Evolutionary conservation across 2,329 filamentous ascomycete species (phyloP).

Genomic region (Hymenotorrendiella dingleyae): DNA sequence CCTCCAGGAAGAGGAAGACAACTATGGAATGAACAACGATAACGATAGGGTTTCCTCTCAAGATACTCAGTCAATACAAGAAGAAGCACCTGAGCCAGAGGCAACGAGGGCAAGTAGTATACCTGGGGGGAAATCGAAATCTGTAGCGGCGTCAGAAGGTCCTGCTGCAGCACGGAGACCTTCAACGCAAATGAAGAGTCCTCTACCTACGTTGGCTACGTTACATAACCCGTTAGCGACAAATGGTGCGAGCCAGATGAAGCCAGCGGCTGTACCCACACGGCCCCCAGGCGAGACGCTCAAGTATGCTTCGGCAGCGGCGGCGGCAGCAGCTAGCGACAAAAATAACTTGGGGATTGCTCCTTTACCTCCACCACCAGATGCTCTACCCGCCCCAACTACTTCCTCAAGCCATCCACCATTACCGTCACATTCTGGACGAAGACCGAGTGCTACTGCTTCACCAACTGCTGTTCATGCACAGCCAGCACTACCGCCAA

Average conservation of each 20-base stretch:
- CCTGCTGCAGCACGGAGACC: slow-evolving; percentile 58
- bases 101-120: slow-evolving; percentile 40
- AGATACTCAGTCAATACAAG: slow-evolving; percentile 86
- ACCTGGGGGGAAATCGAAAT: slow-evolving; percentile 42
- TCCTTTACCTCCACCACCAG: slow-evolving; percentile 85
- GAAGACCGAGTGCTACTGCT: slow-evolving; percentile 49
- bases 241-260: slow-evolving; percentile 68
- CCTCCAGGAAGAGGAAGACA: slow-evolving; percentile 85
- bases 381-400: slow-evolving; percentile 44
- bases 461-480: slow-evolving; percentile 47
- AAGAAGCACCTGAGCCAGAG: slow-evolving; percentile 65
- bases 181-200: slow-evolving; percentile 90
- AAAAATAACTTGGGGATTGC: slow-evolving; percentile 90
- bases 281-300: slow-evolving; percentile 82
- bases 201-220: slow-evolving; percentile 85
- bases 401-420: slow-evolving; percentile 32
- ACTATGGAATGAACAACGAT: slow-evolving; percentile 74
- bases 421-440: slow-evolving; percentile 36
- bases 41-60: slow-evolving; percentile 90
- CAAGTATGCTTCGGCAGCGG: slow-evolving; percentile 95
- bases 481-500: slow-evolving; percentile 38
- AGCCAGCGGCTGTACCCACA: slow-evolving; percentile 81
- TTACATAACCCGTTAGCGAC: slow-evolving; percentile 67
- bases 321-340: slow-evolving; percentile 85
- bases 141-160: slow-evolving; percentile 52